These are phyloP conservation scores for Cruciata laevipes DNA, from an alignment of 257 asterid species.

Conservation along the genomic window DNA sequence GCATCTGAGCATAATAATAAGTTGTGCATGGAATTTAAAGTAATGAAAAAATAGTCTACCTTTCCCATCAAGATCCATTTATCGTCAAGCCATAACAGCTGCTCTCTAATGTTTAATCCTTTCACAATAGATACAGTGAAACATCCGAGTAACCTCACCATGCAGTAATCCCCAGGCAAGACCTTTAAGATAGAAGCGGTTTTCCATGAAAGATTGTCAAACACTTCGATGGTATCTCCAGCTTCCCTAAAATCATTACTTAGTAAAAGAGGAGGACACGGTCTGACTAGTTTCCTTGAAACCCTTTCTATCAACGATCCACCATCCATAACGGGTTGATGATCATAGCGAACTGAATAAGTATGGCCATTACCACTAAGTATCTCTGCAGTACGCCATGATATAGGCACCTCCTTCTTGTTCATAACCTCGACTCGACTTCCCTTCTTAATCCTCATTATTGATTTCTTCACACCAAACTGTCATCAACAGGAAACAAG, in stretches of 20 bases:
- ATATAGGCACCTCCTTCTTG: conserved; percentile 31
- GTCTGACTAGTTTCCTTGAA: conserved; percentile 48
- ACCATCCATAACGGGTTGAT: conserved; percentile 24
- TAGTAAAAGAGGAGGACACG: conserved; percentile 43
- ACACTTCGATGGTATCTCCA: conserved; percentile 70
- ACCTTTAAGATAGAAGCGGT: conserved; percentile 45
- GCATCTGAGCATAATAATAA: neutral
- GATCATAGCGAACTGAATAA: conserved; percentile 39
- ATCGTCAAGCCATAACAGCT: conserved; percentile 53
- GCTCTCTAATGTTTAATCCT: conserved; percentile 44
- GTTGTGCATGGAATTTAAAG: neutral
- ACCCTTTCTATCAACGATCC: conserved; percentile 42
- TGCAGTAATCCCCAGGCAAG: conserved; percentile 31
- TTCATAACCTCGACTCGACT: conserved; percentile 70
- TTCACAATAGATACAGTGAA: conserved; percentile 36
- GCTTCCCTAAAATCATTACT: conserved; percentile 27
- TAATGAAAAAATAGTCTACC: conserved; percentile 30
- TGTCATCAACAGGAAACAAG: conserved; percentile 23
- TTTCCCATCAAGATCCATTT: conserved; percentile 51
- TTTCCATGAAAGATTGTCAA: conserved; percentile 57
- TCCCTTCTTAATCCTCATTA: conserved; percentile 58
- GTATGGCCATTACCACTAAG: conserved; percentile 48
- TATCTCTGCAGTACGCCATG: conserved; percentile 55
- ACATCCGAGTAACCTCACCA: conserved; percentile 58
- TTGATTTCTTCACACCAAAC: conserved; percentile 21